Conservation (phyloP, 2,329 filamentous ascomycete species). For the Fusarium nelsonii region DNA sequence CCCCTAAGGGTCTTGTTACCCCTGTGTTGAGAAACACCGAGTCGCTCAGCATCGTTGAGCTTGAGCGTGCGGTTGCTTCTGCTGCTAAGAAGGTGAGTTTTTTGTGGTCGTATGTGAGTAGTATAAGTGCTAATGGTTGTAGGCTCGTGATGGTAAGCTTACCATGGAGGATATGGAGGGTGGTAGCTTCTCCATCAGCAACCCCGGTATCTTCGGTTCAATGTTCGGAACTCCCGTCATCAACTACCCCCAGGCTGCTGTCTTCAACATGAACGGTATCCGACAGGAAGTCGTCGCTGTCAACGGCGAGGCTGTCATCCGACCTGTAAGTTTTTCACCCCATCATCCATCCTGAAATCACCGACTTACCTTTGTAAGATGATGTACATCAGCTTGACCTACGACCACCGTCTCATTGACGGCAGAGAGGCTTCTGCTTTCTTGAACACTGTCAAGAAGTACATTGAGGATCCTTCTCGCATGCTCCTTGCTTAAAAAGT, state of each 20-base stretch:
- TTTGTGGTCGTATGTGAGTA: too few species aligned
- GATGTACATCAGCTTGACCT: slow-evolving; percentile 65
- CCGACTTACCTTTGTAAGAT: slow-evolving; percentile 47
- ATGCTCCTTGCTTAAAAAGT: slow-evolving; percentile 60
- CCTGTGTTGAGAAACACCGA: slow-evolving; percentile 79
- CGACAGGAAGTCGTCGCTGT: slow-evolving; percentile 67
- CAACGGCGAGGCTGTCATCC: slow-evolving; percentile 62
- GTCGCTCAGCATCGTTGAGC: slow-evolving; percentile 53
- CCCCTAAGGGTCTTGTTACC: slow-evolving; percentile 77
- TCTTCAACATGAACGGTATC: slow-evolving; percentile 71
- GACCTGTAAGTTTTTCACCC: slow-evolving; percentile 52
- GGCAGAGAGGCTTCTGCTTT: slow-evolving; percentile 73
- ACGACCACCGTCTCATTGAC: slow-evolving; percentile 67
- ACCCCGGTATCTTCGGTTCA: slow-evolving; percentile 78
- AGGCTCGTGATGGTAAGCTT: slow-evolving; percentile 78
- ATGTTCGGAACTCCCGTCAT: slow-evolving; percentile 74
- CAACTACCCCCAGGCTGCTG: slow-evolving; percentile 77
- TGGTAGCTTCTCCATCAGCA: slow-evolving; percentile 82
- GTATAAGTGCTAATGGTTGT: neutral
- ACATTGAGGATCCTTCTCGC: slow-evolving; percentile 58
- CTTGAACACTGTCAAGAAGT: slow-evolving; percentile 53
- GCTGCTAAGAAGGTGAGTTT: slow-evolving; percentile 74
- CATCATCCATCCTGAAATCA: fast-evolving
- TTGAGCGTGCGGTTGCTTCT: slow-evolving; percentile 68
- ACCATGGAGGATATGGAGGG: slow-evolving; percentile 83